phyloP scores from a whole-genome alignment of 305 asterid species.

The Fraxinus sp. region DNA sequence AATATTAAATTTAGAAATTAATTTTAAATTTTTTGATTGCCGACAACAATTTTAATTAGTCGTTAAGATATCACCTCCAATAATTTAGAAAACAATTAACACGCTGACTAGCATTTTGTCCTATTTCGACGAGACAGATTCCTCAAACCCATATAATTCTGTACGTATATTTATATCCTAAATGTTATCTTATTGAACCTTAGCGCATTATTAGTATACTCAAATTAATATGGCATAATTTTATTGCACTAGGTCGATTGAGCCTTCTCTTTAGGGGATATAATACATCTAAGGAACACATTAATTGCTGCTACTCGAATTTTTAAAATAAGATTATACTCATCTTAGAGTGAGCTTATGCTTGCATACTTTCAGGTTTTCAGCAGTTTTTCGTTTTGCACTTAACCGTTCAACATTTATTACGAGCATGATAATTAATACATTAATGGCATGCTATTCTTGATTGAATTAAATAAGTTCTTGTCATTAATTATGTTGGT shows the following conservation, averaged over 20 bases:
- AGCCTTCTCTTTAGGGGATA: neutral
- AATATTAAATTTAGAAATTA: neutral
- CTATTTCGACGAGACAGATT: slow-evolving; percentile 9
- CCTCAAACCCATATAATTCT: slow-evolving; percentile 7
- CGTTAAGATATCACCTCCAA: slow-evolving; percentile 2
- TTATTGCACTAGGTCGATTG: neutral
- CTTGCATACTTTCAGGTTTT: neutral
- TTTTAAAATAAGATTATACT: neutral
- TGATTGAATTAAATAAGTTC: neutral
- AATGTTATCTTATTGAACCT: neutral
- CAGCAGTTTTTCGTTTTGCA: neutral
- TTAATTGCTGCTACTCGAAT: neutral
- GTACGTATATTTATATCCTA: neutral
- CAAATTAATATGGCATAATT: neutral
- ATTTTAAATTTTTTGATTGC: neutral
- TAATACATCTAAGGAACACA: neutral
- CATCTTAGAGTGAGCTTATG: neutral
- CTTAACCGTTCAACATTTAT: neutral
- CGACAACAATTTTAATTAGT: slow-evolving; percentile 5
- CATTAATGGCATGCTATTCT: too few species aligned
- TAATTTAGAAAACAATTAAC: neutral
- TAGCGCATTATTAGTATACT: too few species aligned
- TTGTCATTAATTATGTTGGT: neutral
- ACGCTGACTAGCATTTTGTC: slow-evolving; percentile 20
- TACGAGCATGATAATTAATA: neutral